Evolutionary conservation across 1,139 yeast genomes (phyloP), one percentile per base, ranked within the genome.

Genomic region (Pichia sp.): DNA sequence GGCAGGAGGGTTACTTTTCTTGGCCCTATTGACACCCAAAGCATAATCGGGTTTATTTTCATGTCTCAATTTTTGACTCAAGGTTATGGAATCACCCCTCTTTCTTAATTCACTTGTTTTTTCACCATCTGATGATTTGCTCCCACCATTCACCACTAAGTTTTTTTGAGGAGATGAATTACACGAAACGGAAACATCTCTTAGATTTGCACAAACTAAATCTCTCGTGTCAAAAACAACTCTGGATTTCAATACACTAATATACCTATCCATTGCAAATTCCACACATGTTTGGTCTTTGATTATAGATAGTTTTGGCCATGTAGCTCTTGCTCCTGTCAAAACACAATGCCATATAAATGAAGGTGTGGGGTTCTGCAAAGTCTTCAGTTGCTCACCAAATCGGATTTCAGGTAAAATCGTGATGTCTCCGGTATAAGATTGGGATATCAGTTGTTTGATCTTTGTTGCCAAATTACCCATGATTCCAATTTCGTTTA

Each of bases 401-500:
- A 79, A 56, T 37, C 72, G 68, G 47, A 83, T 71, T 44, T 84
- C 85, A 0, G 97, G 97, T 40, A 92, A 64, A 40, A 92, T 88
- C 0, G 97, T 92, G 38, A 92, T 84, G 61, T 92, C 95, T 1
- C 98, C 98, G 9, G 94, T 81, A 60, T 92, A 92, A 51, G 81
- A 80, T 59, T 92, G 98, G 0, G 90, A 77, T 26, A 92, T 63
- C 5, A 92, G 75, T 0, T 95, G 82, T 38, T 83, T 77, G 38
- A 83, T 55, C 55, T 86, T 87, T 32, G 87, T 79, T 34, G 87
- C 75, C 26, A 84, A 58, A 53, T 85, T 86, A 49, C 80, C 78
- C 40, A 84, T 77, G 26, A 92, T 65, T 28, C 95, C 95, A 52
- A 86, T 61, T 60, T 86, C 95, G 43, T 80, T 75, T 36, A 81